phyloP scores from a whole-genome alignment of 2,329 filamentous ascomycete genomes.

The Acarospora socialis region DNA sequence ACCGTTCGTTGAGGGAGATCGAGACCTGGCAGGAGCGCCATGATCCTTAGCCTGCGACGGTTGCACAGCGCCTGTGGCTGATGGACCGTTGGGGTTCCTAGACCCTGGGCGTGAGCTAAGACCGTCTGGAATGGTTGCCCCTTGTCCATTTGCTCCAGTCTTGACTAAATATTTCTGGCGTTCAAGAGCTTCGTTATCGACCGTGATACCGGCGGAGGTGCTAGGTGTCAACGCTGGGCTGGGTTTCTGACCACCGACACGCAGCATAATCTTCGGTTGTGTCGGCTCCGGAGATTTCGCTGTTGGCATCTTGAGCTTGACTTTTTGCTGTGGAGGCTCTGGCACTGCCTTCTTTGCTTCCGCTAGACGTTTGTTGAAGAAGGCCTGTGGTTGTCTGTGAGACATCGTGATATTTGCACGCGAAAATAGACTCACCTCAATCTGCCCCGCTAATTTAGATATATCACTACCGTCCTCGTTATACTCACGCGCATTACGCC shows the following conservation, averaged over 20 bases:
- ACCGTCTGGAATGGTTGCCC: constrained; percentile 11
- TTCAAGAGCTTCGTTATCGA: constrained; percentile 40
- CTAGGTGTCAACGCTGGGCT: constrained; percentile 30
- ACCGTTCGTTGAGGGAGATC: constrained; percentile 29
- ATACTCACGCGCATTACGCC: constrained; percentile 77
- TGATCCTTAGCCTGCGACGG: constrained; percentile 26
- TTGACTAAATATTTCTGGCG: constrained; percentile 38
- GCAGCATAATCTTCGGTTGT: constrained; percentile 55
- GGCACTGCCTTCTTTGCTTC: constrained; percentile 58
- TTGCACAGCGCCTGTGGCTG: constrained; percentile 19
- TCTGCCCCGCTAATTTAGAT: constrained; percentile 57
- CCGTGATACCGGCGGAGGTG: constrained; percentile 31
- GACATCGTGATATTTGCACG: constrained; percentile 12
- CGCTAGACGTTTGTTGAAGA: constrained; percentile 53
- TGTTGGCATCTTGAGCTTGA: constrained; percentile 59
- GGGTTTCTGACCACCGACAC: constrained; percentile 47
- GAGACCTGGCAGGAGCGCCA: constrained; percentile 31
- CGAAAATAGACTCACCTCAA: constrained; percentile 46
- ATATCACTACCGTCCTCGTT: constrained; percentile 88
- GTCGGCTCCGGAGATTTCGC: constrained; percentile 26
- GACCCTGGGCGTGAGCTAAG: constrained; percentile 12
- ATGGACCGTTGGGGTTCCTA: constrained; percentile 13
- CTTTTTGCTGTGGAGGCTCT: constrained; percentile 60
- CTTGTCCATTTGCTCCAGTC: constrained; percentile 32
- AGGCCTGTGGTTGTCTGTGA: no score